A percentile compares a stretch with the other conserved stretches of the same genome.
These are phyloP conservation scores for Xylaria arbuscula DNA, from an alignment of 2,329 filamentous ascomycete genomes.

Conservation along the genomic window DNA sequence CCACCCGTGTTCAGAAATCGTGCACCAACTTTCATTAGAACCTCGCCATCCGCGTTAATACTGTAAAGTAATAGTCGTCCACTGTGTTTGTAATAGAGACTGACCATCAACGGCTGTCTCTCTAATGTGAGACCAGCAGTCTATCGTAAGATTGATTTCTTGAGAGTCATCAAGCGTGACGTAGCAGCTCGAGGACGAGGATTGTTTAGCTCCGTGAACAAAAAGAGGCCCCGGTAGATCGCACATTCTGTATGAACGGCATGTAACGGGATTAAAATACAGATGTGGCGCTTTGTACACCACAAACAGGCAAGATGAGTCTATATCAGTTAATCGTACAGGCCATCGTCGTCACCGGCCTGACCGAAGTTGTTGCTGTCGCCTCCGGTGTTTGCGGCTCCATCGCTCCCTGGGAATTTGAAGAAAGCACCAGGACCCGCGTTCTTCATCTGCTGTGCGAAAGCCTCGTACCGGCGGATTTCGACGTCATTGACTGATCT, in stretches of 20 bases:
- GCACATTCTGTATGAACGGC: constrained; percentile 21
- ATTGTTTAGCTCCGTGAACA: constrained; percentile 12
- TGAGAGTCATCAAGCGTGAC: constrained; percentile 14
- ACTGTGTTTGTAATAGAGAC: constrained; percentile 12
- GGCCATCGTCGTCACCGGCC: constrained; percentile 92
- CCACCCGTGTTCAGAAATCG: constrained; percentile 34
- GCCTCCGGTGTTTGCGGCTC: constrained; percentile 74
- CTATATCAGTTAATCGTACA: constrained; percentile 80
- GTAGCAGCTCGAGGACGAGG: constrained; percentile 28
- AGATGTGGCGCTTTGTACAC: constrained; percentile 41
- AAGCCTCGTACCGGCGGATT: constrained; percentile 97
- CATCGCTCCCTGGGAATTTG: constrained; percentile 87
- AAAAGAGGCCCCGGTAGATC: constrained; percentile 7
- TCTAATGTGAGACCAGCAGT: constrained; percentile 38
- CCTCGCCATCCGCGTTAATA: constrained; percentile 12
- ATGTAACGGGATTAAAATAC: constrained; percentile 61
- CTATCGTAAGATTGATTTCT: constrained; percentile 41
- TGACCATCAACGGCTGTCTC: constrained; percentile 31
- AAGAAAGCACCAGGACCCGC: constrained; percentile 95
- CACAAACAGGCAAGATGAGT: constrained; percentile 39
- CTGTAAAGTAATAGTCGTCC: constrained; percentile 16
- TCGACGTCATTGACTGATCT: constrained; percentile 96
- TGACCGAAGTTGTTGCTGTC: constrained; percentile 77
- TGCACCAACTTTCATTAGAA: constrained; percentile 28
- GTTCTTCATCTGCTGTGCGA: constrained; percentile 99